A percentile compares a stretch with the other conserved stretches of the same genome.
Conservation (phyloP, 106 monocot genomes). For the Dactylorhiza incarnata region DNA sequence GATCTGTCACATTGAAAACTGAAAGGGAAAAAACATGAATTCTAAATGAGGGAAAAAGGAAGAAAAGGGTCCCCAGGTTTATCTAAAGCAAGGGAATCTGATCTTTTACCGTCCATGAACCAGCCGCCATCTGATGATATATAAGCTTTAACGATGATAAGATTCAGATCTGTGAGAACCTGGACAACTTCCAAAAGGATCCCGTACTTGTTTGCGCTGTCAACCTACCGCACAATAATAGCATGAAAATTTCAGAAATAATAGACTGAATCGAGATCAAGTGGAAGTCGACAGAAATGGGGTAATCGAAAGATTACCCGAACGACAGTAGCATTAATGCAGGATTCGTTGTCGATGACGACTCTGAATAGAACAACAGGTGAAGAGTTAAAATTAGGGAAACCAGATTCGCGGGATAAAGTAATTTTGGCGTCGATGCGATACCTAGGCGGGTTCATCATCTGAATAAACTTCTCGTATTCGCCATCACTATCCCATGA, state of each 20-base stretch:
- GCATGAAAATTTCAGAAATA: not conserved
- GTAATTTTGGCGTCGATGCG: not conserved
- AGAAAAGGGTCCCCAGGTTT: not conserved
- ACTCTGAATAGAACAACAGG: conserved; percentile 33
- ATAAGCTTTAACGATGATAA: conserved; percentile 78
- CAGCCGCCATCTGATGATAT: conserved; percentile 94
- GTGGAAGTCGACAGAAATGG: not conserved
- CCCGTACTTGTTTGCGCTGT: conserved; percentile 87
- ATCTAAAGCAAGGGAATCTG: not conserved
- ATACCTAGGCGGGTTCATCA: conserved; percentile 94
- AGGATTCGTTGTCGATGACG: conserved; percentile 74
- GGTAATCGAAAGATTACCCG: conserved; percentile 27
- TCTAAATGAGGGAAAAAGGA: not conserved
- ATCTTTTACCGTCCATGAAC: conserved; percentile 90
- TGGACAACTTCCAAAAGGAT: conserved; percentile 89
- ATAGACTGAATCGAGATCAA: not conserved
- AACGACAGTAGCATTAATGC: conserved; percentile 73
- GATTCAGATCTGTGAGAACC: conserved; percentile 79
- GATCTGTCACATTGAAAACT: conserved; percentile 90
- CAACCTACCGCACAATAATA: conserved; percentile 44
- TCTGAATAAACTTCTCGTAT: conserved; percentile 75
- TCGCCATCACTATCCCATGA: conserved; percentile 81
- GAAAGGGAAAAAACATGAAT: not conserved
- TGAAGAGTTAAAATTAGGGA: not conserved
- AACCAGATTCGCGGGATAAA: not conserved